A percentile compares a stretch with the other conserved stretches of the same genome.
These are phyloP conservation scores for Colletotrichum tropicicola DNA, from an alignment of 2,329 filamentous ascomycete genomes.

Conservation along the genomic window DNA sequence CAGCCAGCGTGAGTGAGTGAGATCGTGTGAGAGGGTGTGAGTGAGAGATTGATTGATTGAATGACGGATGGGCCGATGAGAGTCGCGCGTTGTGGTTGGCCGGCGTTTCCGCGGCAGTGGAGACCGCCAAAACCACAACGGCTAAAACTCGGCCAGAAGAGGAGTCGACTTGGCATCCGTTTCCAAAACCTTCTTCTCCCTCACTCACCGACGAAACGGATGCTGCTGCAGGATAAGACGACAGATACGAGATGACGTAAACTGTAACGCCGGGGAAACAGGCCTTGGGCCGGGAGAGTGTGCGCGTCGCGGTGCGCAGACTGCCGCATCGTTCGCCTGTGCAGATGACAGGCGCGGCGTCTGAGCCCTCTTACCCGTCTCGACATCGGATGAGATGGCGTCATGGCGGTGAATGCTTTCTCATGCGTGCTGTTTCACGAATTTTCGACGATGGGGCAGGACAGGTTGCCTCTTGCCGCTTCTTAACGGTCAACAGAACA, in stretches of 20 bases:
- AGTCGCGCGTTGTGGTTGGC: neutral
- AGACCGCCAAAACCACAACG: neutral
- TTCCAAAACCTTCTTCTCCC: neutral
- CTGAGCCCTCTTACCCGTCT: neutral
- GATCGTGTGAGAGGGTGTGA: neutral
- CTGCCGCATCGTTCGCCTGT: neutral
- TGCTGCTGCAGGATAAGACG: constrained; percentile 20
- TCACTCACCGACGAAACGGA: constrained; percentile 8
- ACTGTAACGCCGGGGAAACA: neutral
- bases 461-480: too few species aligned
- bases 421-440: constrained; percentile 11
- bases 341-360: constrained; percentile 9
- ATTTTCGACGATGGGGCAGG: neutral
- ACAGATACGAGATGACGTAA: constrained; percentile 15
- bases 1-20: neutral
- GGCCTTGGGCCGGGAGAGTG: neutral
- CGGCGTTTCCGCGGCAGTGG: neutral
- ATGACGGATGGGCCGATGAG: neutral
- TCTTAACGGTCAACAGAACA: neutral
- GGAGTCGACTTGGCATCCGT: neutral
- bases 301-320: neutral
- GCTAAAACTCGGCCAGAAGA: constrained; percentile 5
- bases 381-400: constrained; percentile 20
- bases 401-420: constrained; percentile 1
- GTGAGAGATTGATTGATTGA: constrained; percentile 13